phyloP scores from a whole-genome alignment of 306 rosid species.

The Malus domestica region ASM211411v1 NC_041792.1:26636907-26637406 shows the following conservation, averaged over 20 bases:
- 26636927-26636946: neutral
- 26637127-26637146: slow-evolving; percentile 86
- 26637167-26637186: slow-evolving; percentile 15
- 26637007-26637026: slow-evolving; percentile 20
- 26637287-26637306: slow-evolving; percentile 79
- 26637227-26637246: neutral
- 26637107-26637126: slow-evolving; percentile 96
- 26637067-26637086: slow-evolving; percentile 93
- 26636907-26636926: neutral
- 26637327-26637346: slow-evolving; percentile 98
- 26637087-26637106: slow-evolving; percentile 98
- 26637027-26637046: slow-evolving; percentile 57
- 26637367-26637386: slow-evolving; percentile 93
- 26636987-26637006: neutral
- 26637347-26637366: slow-evolving; percentile 88
- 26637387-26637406: slow-evolving; percentile 80
- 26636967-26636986: neutral
- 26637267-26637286: slow-evolving; percentile 41
- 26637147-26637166: slow-evolving; percentile 66
- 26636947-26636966: neutral
- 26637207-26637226: neutral
- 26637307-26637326: slow-evolving; percentile 92
- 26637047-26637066: slow-evolving; percentile 93
- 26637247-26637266: slow-evolving; percentile 2
- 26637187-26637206: neutral